A percentile compares a stretch with the other conserved stretches of the same genome.
These are phyloP conservation scores for Truncatella angustata DNA, from an alignment of 2,329 filamentous ascomycete genomes.

Conservation along the genomic window DNA sequence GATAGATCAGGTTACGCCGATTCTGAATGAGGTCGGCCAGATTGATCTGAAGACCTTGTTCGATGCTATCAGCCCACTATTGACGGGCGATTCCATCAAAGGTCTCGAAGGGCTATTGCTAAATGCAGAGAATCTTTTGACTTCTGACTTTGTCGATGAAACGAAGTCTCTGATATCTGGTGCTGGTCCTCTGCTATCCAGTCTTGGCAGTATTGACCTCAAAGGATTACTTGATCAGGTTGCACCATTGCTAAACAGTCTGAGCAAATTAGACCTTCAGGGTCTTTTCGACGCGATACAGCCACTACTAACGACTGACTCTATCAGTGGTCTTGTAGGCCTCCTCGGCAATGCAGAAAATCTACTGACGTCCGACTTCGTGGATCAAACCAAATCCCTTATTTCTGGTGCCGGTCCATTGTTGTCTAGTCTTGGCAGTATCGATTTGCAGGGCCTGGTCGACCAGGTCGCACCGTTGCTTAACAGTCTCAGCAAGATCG, in stretches of 20 bases:
- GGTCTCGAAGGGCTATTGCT: conserved; percentile 22
- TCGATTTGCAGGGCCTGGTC: conserved; percentile 28
- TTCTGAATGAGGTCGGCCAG: conserved; percentile 25
- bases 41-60: conserved; percentile 24
- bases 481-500: conserved; percentile 26
- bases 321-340: conserved; percentile 29
- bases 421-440: conserved; percentile 14
- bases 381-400: conserved; percentile 27
- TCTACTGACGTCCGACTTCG: conserved; percentile 25
- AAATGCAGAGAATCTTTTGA: conserved; percentile 22
- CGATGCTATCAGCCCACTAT: conserved; percentile 29
- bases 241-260: conserved; percentile 26
- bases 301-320: conserved; percentile 31
- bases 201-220: conserved; percentile 16
- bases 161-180: conserved; percentile 21
- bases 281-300: conserved; percentile 29
- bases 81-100: conserved; percentile 28
- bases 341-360: conserved; percentile 31
- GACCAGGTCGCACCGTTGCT: conserved; percentile 28
- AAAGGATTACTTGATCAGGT: conserved; percentile 22
- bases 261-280: conserved; percentile 27
- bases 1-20: conserved; percentile 27
- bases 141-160: conserved; percentile 17
- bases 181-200: not conserved
- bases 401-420: conserved; percentile 23